Percentiles rank a stretch among this genome's conserved stretches.
Conservation (phyloP, 1,284 basidiomycete genomes). For the Marasmius tenuissimus region DNA sequence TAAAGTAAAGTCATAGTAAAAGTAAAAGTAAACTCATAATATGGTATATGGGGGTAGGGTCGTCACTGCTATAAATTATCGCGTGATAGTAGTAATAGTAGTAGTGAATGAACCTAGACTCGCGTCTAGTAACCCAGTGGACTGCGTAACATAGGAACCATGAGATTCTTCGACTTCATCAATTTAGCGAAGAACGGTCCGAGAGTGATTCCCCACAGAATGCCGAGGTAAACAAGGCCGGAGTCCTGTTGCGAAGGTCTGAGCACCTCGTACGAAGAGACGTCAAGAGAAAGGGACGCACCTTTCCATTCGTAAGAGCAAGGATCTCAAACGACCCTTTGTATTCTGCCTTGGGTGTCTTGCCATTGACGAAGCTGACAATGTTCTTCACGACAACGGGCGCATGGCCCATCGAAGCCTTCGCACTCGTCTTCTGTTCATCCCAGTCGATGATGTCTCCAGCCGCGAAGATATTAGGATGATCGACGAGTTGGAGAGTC, state of each 20-base stretch:
- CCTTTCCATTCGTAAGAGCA: slow-evolving; percentile 59
- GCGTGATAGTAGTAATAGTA: not conserved
- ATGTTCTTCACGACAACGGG: slow-evolving; percentile 47
- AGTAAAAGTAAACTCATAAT: too few species aligned
- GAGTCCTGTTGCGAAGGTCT: slow-evolving; percentile 34
- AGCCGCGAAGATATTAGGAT: slow-evolving; percentile 54
- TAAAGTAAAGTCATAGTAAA: too few species aligned
- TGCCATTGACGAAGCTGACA: slow-evolving; percentile 39
- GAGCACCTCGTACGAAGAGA: not conserved
- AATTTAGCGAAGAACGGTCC: slow-evolving; percentile 35
- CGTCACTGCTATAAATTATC: too few species aligned
- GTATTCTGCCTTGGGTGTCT: slow-evolving; percentile 40
- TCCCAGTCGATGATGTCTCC: slow-evolving; percentile 61
- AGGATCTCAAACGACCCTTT: slow-evolving; percentile 54
- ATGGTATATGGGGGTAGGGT: too few species aligned
- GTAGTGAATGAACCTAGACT: not conserved
- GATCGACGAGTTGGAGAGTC: slow-evolving; percentile 48
- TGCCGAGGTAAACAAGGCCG: slow-evolving; percentile 43
- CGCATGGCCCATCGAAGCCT: slow-evolving; percentile 40
- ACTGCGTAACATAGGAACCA: slow-evolving; percentile 7
- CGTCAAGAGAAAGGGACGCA: slow-evolving; percentile 25
- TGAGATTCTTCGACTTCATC: slow-evolving; percentile 27
- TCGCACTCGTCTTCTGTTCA: slow-evolving; percentile 60
- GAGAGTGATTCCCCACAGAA: slow-evolving; percentile 48
- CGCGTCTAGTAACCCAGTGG: slow-evolving; percentile 3